Conservation (phyloP, 179 eudicot species). For the Actinidia chinensis region DNA sequence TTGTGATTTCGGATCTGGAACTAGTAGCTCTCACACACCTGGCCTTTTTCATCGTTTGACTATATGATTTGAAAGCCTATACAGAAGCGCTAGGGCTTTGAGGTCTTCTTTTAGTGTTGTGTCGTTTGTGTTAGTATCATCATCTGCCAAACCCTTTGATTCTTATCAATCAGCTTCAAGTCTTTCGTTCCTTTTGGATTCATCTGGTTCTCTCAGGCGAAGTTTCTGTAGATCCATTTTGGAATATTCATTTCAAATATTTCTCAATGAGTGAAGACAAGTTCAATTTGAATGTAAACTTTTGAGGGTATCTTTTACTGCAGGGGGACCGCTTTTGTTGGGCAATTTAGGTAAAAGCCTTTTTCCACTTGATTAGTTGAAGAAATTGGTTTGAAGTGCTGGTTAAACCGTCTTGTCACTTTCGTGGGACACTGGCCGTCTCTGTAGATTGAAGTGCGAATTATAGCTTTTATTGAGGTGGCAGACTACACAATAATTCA, state of each 20-base stretch:
- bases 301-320: neutral
- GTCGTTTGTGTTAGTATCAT: conserved; percentile 18
- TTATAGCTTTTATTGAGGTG: conserved; percentile 21
- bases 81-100: neutral
- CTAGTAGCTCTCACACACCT: neutral
- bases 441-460: conserved; percentile 23
- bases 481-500: conserved; percentile 26
- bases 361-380: neutral
- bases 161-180: neutral
- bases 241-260: neutral
- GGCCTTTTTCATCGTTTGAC: neutral
- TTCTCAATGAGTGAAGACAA: neutral
- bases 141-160: conserved; percentile 25
- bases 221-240: neutral
- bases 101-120: neutral
- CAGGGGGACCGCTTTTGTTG: conserved; percentile 13
- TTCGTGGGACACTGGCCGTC: neutral
- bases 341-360: neutral
- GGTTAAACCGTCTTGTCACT: conserved; percentile 8
- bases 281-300: neutral
- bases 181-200: conserved; percentile 7
- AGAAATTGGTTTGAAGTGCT: neutral
- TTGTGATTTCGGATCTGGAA: conserved; percentile 13
- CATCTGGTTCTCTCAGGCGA: neutral
- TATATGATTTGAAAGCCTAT: conserved; percentile 16